Evolutionary conservation across 805 yeast species (phyloP), one percentile per base, ranked within the genome.

Genomic region (Blastobotrys attinorum): DNA sequence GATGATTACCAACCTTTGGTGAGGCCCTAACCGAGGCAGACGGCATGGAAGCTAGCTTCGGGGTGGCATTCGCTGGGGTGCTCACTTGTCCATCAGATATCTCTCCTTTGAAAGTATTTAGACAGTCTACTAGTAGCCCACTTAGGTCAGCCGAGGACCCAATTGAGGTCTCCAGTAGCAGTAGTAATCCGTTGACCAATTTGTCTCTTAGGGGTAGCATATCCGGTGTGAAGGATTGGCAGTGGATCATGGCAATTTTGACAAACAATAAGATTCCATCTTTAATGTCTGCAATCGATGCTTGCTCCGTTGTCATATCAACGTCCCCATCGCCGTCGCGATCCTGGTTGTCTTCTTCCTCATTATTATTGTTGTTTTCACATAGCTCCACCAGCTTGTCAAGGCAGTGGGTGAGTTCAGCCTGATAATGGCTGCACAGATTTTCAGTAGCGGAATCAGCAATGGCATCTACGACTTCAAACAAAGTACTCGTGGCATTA

Each of bases 231-330:
- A 43, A 46, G 34, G 17, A 35, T 39, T 42, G 58, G 34, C 40
- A 45, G 29, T 56, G 55, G 10, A 58, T 56, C 50, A 57, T 48
- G 31, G 46, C 40, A 21, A 58, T 49, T 43, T 58, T 58, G 22
- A 53, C 50, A 25, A 57, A 47, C 27, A 57, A 37, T 36, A 46
- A 22, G 3, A 57, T 47, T 1, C 49, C 58, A 31, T 48, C 44
- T 2, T 46, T 42, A n/a, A 53, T 37, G 4, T 49, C 54, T 0
- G 37, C 45, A 17, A 43, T 39, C 17, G 36, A 36, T 18, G 38
- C 15, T 2, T 21, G 10, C 18, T 22, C 31, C n/a, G 8, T 25
- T 7, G 29, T 17, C 16, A 22, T 32, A 23, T 41, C 44, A 17
- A 25, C 33, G n/a, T 23, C 37, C 18, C 17, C 37, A 29, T 34